Percentiles rank a stretch among this genome's conserved stretches.
These are phyloP conservation scores for Castanea sativa DNA, from an alignment of 306 rosid genomes.

Conservation along the genomic window DNA sequence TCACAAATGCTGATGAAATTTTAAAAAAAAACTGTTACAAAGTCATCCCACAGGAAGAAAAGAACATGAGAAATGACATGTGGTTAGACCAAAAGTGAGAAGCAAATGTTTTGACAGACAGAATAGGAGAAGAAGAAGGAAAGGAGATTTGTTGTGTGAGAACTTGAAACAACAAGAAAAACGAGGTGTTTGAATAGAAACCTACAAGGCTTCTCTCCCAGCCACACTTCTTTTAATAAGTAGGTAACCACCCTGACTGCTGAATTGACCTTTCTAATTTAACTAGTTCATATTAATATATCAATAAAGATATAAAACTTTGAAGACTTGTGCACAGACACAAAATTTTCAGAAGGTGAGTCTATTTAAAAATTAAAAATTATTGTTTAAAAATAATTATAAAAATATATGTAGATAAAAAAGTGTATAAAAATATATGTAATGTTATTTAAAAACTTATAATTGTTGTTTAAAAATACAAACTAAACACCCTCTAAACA, in stretches of 20 bases:
- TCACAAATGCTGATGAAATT: conserved; percentile 27
- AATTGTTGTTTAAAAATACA: no score
- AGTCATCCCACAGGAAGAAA: conserved; percentile 22
- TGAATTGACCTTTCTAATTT: conserved; percentile 39
- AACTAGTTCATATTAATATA: conserved; percentile 31
- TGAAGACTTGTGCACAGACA: no score
- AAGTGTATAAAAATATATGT: no score
- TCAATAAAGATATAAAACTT: not conserved
- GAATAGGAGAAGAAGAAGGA: conserved; percentile 12
- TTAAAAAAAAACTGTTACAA: conserved; percentile 28
- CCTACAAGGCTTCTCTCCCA: conserved; percentile 20
- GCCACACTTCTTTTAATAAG: conserved; percentile 24
- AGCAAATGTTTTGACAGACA: conserved; percentile 28
- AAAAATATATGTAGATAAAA: no score
- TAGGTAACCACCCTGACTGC: conserved; percentile 49
- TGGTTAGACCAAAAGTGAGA: conserved; percentile 3
- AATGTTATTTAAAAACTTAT: no score
- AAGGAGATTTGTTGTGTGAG: conserved; percentile 9
- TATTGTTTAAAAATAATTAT: no score
- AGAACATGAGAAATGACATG: conserved; percentile 4
- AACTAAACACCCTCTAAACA: no score
- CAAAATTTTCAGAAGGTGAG: no score
- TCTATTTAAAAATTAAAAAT: no score
- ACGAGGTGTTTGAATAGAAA: conserved; percentile 21
- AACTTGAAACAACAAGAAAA: conserved; percentile 34